Evolutionary conservation across 805 yeast genomes (phyloP), one percentile per base, ranked within the genome.

Genomic region (Kockiozyma suomiensis): DNA sequence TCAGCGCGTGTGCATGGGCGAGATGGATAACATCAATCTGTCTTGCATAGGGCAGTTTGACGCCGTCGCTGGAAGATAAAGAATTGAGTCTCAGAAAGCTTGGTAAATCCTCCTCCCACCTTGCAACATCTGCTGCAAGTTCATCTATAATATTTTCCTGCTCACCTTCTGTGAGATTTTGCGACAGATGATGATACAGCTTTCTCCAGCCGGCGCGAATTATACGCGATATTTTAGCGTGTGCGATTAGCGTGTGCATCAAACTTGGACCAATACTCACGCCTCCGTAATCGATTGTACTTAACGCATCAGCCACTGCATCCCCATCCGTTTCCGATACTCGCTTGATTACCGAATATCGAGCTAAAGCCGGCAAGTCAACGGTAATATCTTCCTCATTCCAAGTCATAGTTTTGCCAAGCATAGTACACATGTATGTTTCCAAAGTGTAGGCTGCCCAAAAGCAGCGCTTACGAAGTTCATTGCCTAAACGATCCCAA

Each of bases 361-460:
- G 48, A 4, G 54, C 54, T 12, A 54, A 47, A 7, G 50, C 56
- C 5, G 62, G 62, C 19, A 30, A 48, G 6, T 50, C 62, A 17
- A 47, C 54, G 2, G 64, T 61, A 37, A 61, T 61, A 21, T 61
- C 65, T 17, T 59, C 64, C 15, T 61, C 65, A 6, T 59, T 48
- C 56, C 58, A 58, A 8, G 59, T 61, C 43, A 61, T 32, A 5
- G 65, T 54, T 25, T 53, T 61, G n/a, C 62, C 65, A n/a, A 61
- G 57, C 65, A 61, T 61, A 3, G 59, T 61, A 41, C 65, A 61
- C 56, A 61, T 48, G 42, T 61, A 47, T 19, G 63, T 48, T 15
- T 61, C 65, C 10, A 59, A 48, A 15, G 62, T 59, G 28, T 61
- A 61, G 7, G 61, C 40, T 3, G 59, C 58, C 65, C 65, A 61